Evolutionary conservation across 73 alveolate genomes (phyloP).

Genomic region (Paramecium caudatum): DNA sequence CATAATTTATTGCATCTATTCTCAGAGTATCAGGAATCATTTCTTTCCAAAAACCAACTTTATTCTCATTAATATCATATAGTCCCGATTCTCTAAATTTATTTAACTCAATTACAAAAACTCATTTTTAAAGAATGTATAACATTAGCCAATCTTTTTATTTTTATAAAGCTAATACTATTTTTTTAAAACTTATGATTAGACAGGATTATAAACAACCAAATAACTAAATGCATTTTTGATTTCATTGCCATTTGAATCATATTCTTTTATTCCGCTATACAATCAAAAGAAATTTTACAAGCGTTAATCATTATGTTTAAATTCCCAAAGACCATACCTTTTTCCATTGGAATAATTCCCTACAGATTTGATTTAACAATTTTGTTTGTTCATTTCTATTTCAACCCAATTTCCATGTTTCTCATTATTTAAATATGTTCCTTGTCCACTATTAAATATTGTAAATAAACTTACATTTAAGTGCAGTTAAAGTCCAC

Average conservation of each 20-base stretch:
- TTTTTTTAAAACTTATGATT: background rate
- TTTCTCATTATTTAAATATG: background rate
- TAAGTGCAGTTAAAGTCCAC: no score
- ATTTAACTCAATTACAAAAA: background rate
- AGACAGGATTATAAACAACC: background rate
- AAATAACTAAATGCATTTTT: background rate
- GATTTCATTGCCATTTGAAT: background rate
- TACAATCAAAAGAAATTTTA: background rate
- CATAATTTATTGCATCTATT: no score
- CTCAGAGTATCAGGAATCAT: no score
- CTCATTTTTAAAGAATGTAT: background rate
- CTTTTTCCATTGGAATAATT: background rate
- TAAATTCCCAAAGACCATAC: background rate
- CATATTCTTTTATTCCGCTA: background rate
- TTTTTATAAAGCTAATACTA: background rate
- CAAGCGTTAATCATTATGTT: background rate
- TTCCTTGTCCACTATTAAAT: background rate
- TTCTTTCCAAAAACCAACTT: constrained; percentile 14
- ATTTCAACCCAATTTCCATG: background rate
- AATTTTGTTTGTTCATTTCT: background rate
- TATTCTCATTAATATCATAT: background rate
- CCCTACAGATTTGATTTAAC: background rate
- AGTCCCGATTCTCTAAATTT: background rate
- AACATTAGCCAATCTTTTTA: background rate
- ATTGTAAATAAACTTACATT: no score